Conservation (phyloP, 2,329 filamentous ascomycete genomes). For the Aspergillus bombycis region DNA sequence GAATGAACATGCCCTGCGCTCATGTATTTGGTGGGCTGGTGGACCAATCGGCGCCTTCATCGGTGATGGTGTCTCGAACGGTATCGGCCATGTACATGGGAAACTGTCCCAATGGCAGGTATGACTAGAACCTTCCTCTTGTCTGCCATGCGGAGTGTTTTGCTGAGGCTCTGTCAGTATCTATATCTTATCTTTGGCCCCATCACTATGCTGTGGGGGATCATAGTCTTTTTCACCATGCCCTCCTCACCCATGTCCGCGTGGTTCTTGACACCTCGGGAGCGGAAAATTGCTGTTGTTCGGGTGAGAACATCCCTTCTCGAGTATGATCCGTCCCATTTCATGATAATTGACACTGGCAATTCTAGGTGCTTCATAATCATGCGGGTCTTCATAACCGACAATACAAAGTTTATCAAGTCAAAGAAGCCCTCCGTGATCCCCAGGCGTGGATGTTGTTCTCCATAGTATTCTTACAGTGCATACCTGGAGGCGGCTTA, state of each 20-base stretch:
- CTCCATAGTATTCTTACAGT: background rate
- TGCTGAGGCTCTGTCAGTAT: background rate
- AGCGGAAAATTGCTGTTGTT: background rate
- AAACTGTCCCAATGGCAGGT: background rate
- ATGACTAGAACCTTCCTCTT: no score
- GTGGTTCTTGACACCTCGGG: background rate
- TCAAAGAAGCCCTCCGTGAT: background rate
- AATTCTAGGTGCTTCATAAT: background rate
- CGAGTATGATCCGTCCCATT: background rate
- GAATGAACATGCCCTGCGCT: background rate
- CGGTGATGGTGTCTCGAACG: background rate
- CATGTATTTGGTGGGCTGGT: background rate
- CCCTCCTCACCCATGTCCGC: background rate
- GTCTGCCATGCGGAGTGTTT: no score
- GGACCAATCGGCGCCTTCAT: background rate
- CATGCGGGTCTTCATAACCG: background rate
- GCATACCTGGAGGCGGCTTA: background rate
- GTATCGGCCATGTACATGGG: background rate
- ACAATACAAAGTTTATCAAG: background rate
- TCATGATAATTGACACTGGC: background rate
- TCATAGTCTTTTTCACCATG: background rate
- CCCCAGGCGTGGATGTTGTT: conserved; percentile 3
- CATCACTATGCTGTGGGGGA: background rate
- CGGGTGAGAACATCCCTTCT: background rate
- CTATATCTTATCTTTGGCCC: background rate